Percentiles rank a stretch among this genome's conserved stretches.
Evolutionary conservation across 139 green algal genomes (phyloP).

Genomic region (Astrephomene gubernaculifera): DNA sequence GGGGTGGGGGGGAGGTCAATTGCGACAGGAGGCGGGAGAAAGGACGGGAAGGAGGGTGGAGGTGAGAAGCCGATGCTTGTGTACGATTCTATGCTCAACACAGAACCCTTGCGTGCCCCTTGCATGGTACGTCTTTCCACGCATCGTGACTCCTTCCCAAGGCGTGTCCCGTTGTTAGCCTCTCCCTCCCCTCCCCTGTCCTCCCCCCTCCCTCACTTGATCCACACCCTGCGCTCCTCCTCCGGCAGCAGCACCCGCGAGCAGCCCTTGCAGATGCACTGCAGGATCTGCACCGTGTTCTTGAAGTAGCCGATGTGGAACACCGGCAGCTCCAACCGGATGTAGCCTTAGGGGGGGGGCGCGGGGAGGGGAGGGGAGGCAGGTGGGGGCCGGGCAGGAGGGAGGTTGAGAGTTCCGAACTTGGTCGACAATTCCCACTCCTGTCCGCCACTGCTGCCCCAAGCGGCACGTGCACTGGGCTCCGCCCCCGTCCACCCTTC

Average conservation of each 20-base stretch:
- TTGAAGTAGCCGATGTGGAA: constrained; percentile 99
- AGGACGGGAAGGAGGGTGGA: neutral
- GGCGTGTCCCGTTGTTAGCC: no score
- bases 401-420: no score
- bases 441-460: no score
- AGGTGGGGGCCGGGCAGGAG: no score
- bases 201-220: constrained; percentile 53
- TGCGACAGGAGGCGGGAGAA: neutral
- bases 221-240: constrained; percentile 72
- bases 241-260: constrained; percentile 89
- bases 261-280: constrained; percentile 99
- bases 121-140: no score
- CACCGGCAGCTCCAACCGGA: constrained; percentile 96
- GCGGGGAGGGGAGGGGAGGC: neutral
- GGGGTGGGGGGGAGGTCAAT: neutral
- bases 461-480: no score
- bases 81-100: no score
- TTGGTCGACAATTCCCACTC: no score
- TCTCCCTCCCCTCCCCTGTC: neutral
- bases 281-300: constrained; percentile 88
- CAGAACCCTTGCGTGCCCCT: no score
- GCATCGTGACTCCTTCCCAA: no score
- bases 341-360: constrained; percentile 75
- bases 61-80: no score
- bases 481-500: no score